Evolutionary conservation across 441 rosid species (phyloP), one percentile per base, ranked within the genome.

Genomic region (Syzygium malaccense): DNA sequence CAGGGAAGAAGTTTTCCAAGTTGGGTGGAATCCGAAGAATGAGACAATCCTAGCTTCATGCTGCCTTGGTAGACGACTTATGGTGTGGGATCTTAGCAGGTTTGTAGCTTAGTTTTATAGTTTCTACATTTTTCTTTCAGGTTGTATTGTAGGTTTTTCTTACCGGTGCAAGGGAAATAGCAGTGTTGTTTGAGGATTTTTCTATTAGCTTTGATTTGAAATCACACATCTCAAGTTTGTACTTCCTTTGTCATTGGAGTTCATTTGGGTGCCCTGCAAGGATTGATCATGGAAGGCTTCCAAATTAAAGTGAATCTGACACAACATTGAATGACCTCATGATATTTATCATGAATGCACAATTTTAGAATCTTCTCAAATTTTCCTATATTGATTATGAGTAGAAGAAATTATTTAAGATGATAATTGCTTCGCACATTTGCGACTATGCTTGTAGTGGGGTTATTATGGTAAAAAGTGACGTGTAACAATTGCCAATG

Each of bases 51-150:
- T 98, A 91, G 99, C 99, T 66, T 98, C 99, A 86, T 96, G 98
- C 88, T 97, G 99, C 91, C 97, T 95, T 78, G 99, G 99, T 88
- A 94, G 99, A 93, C 95, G 99, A 94, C 97, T 98, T 75, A 96
- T 96, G 98, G 98, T 96, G 89, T 98, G 99, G 99, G 99, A 98
- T 91, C 98, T 98, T 87, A 96, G 98, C 97, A 98, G 99, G 99
- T 96, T 86, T 54, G 92, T 88, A 86, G 51, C 86, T 85, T 33
- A 85, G 58, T 23, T 75, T 37, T 71, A 6, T 23, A 41, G 18
- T 25, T 23, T 75, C 83, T 75, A 75, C 86, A 26, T 53, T 2
- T 54, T 54, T 54, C 60, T 51, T 17, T 85, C 2, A 85, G 48
- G 48, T 25, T 58, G 45, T 33, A 56, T 14, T 14, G 41, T 33